Percentiles rank a stretch among this genome's conserved stretches.
Evolutionary conservation across 23 red algal genomes (phyloP).

Genomic region (Agarophyton chilense): DNA sequence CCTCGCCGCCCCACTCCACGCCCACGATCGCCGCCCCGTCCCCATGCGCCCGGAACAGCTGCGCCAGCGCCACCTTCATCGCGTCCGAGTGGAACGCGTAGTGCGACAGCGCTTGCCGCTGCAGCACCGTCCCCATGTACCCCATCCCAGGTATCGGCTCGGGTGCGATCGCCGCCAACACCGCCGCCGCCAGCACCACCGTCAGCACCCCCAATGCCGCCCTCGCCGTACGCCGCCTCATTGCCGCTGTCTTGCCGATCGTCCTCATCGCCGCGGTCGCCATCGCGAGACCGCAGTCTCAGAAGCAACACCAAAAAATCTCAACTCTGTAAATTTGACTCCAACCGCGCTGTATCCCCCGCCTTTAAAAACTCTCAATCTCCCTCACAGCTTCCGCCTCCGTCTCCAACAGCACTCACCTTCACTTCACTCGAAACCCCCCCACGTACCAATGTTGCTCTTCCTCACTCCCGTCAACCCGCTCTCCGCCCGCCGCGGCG

Average conservation of each 20-base stretch:
- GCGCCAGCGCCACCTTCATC: conserved; percentile 23
- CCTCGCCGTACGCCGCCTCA: not conserved
- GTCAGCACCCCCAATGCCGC: not conserved
- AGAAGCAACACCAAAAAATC: too few species aligned
- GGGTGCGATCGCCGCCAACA: too few species aligned
- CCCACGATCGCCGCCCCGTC: conserved; percentile 39
- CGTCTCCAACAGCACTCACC: not conserved
- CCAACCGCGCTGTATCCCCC: too few species aligned
- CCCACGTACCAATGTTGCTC: not conserved
- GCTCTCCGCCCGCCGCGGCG: not conserved
- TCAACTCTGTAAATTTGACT: too few species aligned
- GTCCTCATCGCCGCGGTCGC: not conserved
- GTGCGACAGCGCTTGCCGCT: conserved; percentile 61
- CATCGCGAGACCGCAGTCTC: not conserved
- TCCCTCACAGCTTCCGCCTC: not conserved
- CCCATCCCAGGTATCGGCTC: too few species aligned
- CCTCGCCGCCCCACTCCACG: conserved; percentile 60
- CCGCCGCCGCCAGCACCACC: not conserved
- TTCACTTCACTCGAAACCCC: not conserved
- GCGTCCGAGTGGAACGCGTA: conserved; percentile 53
- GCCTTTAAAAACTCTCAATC: too few species aligned
- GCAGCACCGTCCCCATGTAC: conserved; percentile 12
- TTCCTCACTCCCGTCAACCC: not conserved
- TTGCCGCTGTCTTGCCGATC: not conserved
- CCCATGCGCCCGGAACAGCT: not conserved